phyloP scores from a whole-genome alignment of 768 basidiomycete species.

The Lactarius trivialis region DNA sequence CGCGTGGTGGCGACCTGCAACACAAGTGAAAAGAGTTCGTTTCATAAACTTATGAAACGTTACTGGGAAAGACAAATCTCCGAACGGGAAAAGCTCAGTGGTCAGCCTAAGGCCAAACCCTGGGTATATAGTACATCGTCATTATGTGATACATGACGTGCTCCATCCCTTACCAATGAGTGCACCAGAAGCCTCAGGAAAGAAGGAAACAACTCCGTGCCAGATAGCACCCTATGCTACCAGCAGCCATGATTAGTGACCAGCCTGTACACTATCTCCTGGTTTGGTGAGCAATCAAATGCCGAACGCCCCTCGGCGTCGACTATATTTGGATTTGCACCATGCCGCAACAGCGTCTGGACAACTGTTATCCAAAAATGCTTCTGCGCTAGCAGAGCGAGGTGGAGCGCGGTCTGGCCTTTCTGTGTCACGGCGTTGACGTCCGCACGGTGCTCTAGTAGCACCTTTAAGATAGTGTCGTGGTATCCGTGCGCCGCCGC shows the following conservation, averaged over 20 bases:
- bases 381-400: neutral
- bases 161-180: neutral
- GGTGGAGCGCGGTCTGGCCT: neutral
- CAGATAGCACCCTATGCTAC: neutral
- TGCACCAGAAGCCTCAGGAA: neutral
- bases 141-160: too few relatives aligned
- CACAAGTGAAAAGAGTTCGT: too few relatives aligned
- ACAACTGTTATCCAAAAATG: neutral
- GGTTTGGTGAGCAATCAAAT: neutral
- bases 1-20: too few relatives aligned
- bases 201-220: neutral
- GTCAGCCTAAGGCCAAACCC: too few relatives aligned
- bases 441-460: neutral
- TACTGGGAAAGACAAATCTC: too few relatives aligned
- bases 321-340: conserved; percentile 1
- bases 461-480: neutral
- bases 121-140: too few relatives aligned
- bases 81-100: too few relatives aligned
- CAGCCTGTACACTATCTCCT: neutral
- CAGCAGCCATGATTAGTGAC: neutral
- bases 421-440: neutral
- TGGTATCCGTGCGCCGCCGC: neutral
- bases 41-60: too few relatives aligned
- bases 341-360: neutral
- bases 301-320: neutral